Evolutionary conservation across 1,139 yeast genomes (phyloP), one percentile per base, ranked within the genome.

Genomic region (Yamadazyma atmosphaerica): DNA sequence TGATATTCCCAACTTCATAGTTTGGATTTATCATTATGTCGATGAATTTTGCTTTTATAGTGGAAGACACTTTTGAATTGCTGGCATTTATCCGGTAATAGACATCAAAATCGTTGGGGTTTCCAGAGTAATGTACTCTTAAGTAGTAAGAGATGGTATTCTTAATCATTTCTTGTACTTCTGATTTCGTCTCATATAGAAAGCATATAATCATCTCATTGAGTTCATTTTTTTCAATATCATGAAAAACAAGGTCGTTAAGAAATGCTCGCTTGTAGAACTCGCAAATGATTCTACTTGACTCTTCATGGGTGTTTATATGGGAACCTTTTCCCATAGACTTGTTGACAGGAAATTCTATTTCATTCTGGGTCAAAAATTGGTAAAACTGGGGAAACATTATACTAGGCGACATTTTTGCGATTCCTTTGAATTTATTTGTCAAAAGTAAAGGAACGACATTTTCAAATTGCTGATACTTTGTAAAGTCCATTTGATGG

Each of bases 341-440:
- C 10, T 29, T 18, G 13, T 22, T 21, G 11, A 35, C 23, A 8
- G 26, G 13, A 14, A 37, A 33, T n/a, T 32, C 14, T 32, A 33
- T 32, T 8, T 39, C 42, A 19, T 34, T 33, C 5, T 14, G 13
- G 2, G 32, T 18, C 15, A 57, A 25, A 29, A 46, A 47, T 11
- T 47, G 39, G 42, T 61, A 59, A 42, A 61, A 61, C 16, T 40
- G 35, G 3, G 64, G 65, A 40, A 59, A 63, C 33, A 59, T 37
- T 13, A 62, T 42, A 12, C 50, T 50, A 2, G 67, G 65, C 14
- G 57, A 22, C 47, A 33, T 47, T 50, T 27, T 42, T 44, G n/a
- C 43, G 24, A 43, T 40, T 8, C n/a, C n/a, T n/a, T n/a, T n/a
- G n/a, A n/a, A n/a, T n/a, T n/a, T n/a, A n/a, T n/a, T n/a, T n/a